Percentiles rank a stretch among this genome's conserved stretches.
phyloP scores from a whole-genome alignment of 441 rosid genomes.

The Arabidopsis hybrid region DNA sequence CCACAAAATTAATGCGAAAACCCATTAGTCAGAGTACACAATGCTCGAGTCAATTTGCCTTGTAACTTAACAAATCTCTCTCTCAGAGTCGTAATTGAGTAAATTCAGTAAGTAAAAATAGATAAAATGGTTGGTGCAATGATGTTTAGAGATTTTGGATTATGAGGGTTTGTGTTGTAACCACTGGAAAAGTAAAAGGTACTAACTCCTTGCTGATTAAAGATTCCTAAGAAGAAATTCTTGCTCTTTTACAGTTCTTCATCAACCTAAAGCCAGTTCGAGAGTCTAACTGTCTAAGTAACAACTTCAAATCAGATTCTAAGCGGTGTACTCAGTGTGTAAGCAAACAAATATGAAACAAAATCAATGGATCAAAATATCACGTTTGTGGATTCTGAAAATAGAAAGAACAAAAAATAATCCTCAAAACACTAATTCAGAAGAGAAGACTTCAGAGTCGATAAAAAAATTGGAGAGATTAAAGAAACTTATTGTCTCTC shows the following conservation, averaged over 20 bases:
- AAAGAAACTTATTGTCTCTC: conserved; percentile 9
- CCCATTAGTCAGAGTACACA: no score
- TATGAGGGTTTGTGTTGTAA: not conserved
- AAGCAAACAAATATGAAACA: conserved; percentile 6
- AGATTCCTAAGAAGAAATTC: not conserved
- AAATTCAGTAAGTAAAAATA: not conserved
- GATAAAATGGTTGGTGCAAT: not conserved
- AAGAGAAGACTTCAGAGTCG: conserved; percentile 11
- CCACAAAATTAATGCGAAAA: no score
- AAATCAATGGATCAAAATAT: conserved; percentile 10
- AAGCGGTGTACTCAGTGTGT: not conserved
- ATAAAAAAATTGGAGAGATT: conserved; percentile 2
- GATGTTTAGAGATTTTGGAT: not conserved
- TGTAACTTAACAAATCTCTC: not conserved
- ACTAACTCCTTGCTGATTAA: not conserved
- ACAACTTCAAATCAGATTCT: conserved; percentile 7
- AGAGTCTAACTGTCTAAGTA: not conserved
- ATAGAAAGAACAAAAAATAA: not conserved
- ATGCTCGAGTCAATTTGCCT: no score
- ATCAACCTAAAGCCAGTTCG: not conserved
- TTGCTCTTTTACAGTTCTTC: not conserved
- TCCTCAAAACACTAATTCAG: conserved; percentile 27
- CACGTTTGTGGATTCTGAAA: conserved; percentile 11
- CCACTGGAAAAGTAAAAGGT: not conserved
- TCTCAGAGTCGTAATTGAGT: not conserved